Percentiles rank a stretch among this genome's conserved stretches.
Conservation (phyloP, 1,139 yeast genomes). For the Pichia sp. region DNA sequence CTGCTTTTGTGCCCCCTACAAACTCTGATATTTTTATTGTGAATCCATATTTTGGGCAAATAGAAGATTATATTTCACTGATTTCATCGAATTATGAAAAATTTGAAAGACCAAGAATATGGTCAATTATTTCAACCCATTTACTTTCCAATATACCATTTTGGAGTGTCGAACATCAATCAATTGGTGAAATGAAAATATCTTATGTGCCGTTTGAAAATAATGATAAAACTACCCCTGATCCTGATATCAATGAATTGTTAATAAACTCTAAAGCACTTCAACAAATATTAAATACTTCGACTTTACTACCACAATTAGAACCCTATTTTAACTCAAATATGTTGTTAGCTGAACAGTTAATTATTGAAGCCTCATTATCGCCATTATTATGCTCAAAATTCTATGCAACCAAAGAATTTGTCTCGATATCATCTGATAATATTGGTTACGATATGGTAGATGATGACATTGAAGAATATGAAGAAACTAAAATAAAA, state of each 20-base stretch:
- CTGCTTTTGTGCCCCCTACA: constrained; percentile 10
- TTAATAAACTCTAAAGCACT: constrained; percentile 21
- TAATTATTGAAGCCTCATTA: constrained; percentile 11
- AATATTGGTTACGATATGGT: not conserved
- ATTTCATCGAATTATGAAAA: constrained; percentile 23
- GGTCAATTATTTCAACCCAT: constrained; percentile 43
- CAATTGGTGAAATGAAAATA: constrained; percentile 32
- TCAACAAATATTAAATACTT: constrained; percentile 25
- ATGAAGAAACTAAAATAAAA: not conserved
- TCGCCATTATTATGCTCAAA: constrained; percentile 1
- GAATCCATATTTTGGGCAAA: constrained; percentile 48
- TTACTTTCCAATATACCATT: constrained; percentile 34
- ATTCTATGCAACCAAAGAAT: too few relatives aligned
- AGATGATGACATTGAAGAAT: not conserved
- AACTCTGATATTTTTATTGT: constrained; percentile 39
- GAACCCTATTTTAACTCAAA: constrained; percentile 2
- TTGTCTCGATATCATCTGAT: not conserved
- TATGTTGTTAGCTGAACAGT: constrained; percentile 9
- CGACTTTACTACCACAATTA: constrained; percentile 14
- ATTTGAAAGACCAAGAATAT: constrained; percentile 34
- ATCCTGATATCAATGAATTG: constrained; percentile 32
- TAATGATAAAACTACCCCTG: not conserved
- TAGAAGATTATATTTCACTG: constrained; percentile 25
- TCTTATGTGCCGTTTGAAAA: constrained; percentile 9
- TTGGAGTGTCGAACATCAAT: constrained; percentile 39